Evolutionary conservation across 495 filamentous ascomycete genomes (phyloP).

Genomic region (Xylaria nigripes): DNA sequence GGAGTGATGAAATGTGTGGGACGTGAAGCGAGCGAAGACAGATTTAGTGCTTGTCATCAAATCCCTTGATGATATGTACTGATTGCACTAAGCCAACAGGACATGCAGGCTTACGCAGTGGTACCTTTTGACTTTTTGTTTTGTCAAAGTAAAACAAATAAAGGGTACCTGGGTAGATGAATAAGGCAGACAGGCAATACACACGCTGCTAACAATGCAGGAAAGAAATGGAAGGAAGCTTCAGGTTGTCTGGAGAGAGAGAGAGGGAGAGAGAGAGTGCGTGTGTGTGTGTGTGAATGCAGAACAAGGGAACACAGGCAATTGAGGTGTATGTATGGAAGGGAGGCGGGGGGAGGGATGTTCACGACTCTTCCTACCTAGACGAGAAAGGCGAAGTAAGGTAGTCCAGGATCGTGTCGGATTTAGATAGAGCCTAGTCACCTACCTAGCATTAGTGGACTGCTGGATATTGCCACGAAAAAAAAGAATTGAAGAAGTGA

Average conservation of each 20-base stretch:
- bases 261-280: too few species aligned
- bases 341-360: background rate
- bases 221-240: background rate
- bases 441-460: background rate
- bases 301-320: background rate
- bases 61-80: too few species aligned
- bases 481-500: background rate
- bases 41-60: too few species aligned
- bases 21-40: background rate
- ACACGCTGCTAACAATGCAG: background rate
- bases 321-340: background rate
- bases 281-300: background rate
- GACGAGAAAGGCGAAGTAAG: background rate
- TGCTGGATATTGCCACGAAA: background rate
- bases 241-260: too few species aligned
- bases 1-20: background rate
- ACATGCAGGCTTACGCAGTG: background rate
- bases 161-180: background rate
- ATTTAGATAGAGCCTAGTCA: background rate
- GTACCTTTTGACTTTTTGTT: background rate
- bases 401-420: background rate
- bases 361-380: conserved; percentile 7
- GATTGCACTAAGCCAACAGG: background rate
- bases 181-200: background rate
- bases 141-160: background rate